Evolutionary conservation across 768 basidiomycete species (phyloP), one percentile per base, ranked within the genome.

Genomic region (Lactifluus piperatus): DNA sequence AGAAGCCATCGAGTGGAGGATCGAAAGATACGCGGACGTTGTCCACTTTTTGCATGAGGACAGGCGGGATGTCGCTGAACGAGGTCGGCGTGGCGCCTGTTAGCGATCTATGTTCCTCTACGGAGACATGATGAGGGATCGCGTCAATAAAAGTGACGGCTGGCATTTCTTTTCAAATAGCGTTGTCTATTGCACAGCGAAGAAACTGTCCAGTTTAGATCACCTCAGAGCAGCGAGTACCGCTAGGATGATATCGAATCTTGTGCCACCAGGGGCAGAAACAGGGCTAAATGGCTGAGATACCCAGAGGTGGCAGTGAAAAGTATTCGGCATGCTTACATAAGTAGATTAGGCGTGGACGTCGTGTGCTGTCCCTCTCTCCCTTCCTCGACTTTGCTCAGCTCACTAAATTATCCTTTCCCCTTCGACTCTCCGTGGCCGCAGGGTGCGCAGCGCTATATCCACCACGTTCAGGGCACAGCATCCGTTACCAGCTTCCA

Each of bases 31-130:
- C 74, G 3, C 81, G 76, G 51, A 94, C 88, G 66, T 81, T 78
- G 1, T 84, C 79, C 67, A 94, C 81, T 66, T 79, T 78, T 74
- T 89, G 85, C 64, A 83, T 80, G 54, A 95, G 75, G 56, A 94
- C 76, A 1, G 94, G 85, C 1, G 88, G 91, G 57, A 98, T 94
- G 65, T 88, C 85, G 60, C 72, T 76, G 73, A 97, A 97, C 0
- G 91, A 90, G 1, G 77, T 67, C 1, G 95, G 95, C 0, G 95
- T 97, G 1, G 87, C 85, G n/a, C 79, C 81, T 6, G 86, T 77
- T 34, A 93, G 68, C 3, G 71, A 68, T 30, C 75, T 73, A 72
- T 92, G 87, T 64, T 92, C 85, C 51, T 91, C 89, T 9, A 75
- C 72, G 1, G 83, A 74, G 39, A 83, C 72, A 46, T 73, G 80